A percentile compares a stretch with the other conserved stretches of the same genome.
These are phyloP conservation scores for Beta vulgaris DNA, from an alignment of 148 eudicot genomes.

Conservation along the genomic window DNA sequence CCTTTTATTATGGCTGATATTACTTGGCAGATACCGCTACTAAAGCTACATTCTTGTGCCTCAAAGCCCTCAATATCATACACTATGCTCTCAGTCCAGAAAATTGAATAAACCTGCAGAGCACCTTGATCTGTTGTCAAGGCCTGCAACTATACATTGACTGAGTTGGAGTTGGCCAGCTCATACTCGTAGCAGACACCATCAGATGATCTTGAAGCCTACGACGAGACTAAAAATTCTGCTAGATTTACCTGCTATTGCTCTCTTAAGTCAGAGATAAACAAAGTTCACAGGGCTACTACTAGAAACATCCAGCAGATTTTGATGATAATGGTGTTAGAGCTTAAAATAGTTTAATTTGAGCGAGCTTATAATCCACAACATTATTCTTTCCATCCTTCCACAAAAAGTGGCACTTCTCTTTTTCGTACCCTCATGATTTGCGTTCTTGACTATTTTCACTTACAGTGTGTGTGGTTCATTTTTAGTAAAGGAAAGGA, in stretches of 20 bases:
- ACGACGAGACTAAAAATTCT: no score
- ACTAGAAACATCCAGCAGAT: neutral
- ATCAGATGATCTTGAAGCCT: neutral
- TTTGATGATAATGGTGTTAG: no score
- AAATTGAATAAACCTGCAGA: neutral
- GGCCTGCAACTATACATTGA: no score
- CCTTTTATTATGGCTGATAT: neutral
- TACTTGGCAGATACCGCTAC: neutral
- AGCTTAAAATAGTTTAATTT: no score
- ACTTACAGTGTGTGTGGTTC: no score
- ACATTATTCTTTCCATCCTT: no score
- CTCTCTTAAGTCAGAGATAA: neutral
- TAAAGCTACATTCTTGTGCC: neutral
- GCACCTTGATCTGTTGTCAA: neutral
- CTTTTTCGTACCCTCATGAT: neutral
- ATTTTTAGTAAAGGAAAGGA: no score
- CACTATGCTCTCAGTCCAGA: neutral
- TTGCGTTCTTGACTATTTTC: neutral
- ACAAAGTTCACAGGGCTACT: neutral
- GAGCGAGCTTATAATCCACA: no score
- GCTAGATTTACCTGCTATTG: no score
- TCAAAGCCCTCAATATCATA: neutral
- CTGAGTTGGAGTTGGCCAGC: neutral
- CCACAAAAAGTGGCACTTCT: neutral
- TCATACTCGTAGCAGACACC: neutral